Conservation (phyloP, 768 basidiomycete species). For the Nidularia sp. region DNA sequence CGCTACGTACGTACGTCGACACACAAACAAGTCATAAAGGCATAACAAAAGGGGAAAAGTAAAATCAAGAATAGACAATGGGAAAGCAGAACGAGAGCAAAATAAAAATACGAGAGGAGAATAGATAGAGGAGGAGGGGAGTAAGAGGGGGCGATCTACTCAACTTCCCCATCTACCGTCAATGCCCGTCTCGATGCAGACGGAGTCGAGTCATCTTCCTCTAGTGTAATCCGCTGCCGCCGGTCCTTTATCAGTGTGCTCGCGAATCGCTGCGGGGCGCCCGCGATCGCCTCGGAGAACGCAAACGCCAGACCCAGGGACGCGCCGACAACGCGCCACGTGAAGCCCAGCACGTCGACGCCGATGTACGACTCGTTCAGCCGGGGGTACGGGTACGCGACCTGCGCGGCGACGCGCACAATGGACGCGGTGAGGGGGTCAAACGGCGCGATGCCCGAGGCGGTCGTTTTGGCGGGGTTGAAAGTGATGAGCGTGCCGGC, state of each 20-base stretch:
- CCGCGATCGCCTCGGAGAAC: constrained; percentile 60
- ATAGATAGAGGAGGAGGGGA: not conserved
- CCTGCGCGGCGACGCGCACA: constrained; percentile 54
- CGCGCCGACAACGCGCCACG: constrained; percentile 54
- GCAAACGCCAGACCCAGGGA: constrained; percentile 58
- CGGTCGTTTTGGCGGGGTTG: constrained; percentile 28
- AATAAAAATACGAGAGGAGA: not conserved
- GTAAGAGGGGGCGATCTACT: not conserved
- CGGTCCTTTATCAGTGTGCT: constrained; percentile 22
- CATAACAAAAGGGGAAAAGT: not conserved
- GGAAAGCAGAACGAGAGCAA: not conserved
- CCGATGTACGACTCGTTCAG: constrained; percentile 21
- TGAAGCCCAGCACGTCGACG: constrained; percentile 50
- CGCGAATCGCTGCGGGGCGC: constrained; percentile 35
- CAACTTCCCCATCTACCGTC: not conserved
- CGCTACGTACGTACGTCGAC: not conserved
- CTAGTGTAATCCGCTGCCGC: constrained; percentile 6
- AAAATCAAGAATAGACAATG: not conserved
- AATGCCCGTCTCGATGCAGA: not conserved
- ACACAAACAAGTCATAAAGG: not conserved
- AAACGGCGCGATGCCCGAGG: constrained; percentile 27
- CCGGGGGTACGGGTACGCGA: constrained; percentile 46
- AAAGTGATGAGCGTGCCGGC: constrained; percentile 63
- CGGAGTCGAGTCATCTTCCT: not conserved
- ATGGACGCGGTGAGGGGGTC: constrained; percentile 67